Evolutionary conservation across 2,329 filamentous ascomycete genomes (phyloP), one percentile per base, ranked within the genome.

Genomic region (Beauveria brongniartii): DNA sequence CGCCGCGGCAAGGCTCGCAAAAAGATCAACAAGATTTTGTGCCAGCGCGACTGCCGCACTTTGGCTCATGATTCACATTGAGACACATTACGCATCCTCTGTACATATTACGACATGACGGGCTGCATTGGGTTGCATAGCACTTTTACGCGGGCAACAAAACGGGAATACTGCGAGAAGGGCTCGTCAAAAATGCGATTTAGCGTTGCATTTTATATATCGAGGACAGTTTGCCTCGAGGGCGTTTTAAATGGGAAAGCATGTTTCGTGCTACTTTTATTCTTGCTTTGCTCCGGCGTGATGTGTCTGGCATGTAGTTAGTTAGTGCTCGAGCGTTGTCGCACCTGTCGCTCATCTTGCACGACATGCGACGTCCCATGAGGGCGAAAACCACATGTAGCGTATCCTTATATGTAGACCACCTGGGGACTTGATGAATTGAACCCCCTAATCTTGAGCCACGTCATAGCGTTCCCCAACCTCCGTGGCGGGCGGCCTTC

Each of bases 1-100:
- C 58, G 44, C 40, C 43, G 44, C 22, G 28, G 24, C 55, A 14
- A 48, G 48, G n/a, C 26, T 56, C 54, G 43, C 63, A 66, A 37
- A 48, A 58, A 18, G 60, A 55, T 8, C 61, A 65, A 51, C 63
- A 66, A 20, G 72, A 72, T 2, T 87, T 87, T 65, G 74, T 86
- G 24, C 83, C 84, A 4, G 84, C 84, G 41, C 76, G 83, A 62
- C 69, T 87, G 62, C 84, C 84, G 43, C 77, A 78, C 59, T 83
- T 87, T 72, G 73, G 73, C 64, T 82, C 63, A 71, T 60, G 60
- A 59, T 41, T 46, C 14, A 24, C 22, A 41, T 54, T 12, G 5
- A 34, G 14, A 46, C n/a, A 28, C 22, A 7, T 37, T 52, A 14
- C 9, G n/a, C 46, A 26, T 44, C 40, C 28, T 20, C 10, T 48